Base-by-base conservation (phyloP, 768 basidiomycete genomes). In the Rhodosporidiobolus sp. region DNA sequence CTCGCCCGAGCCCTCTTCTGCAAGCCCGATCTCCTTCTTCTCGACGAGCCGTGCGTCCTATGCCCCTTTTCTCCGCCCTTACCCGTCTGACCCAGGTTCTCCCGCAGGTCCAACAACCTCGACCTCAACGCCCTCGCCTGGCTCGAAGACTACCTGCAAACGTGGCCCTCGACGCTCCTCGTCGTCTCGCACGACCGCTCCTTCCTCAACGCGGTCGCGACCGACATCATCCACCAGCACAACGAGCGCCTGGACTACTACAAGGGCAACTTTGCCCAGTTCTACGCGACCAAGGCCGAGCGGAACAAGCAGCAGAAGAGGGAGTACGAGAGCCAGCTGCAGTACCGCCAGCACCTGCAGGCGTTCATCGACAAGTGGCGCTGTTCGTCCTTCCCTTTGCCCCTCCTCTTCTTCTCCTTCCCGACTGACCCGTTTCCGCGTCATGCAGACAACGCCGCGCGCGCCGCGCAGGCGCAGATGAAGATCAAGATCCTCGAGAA, bases 301-400 rank as follows among this genome's bases (percentile, higher is more conserved):
- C 89, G 96, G 35, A 90, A 93, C 77, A 88, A 88, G 70, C 94
- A 94, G 79, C 83, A 94, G 73, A 80, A 79, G 81, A 87, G 87
- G 82, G 95, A 98, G 81, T 99, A 98, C 81, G 95, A 98, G 46
- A 85, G 92, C 0, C 96, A 99, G 82, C 88, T 96, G 86, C 89
- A 90, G 17, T 98, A 98, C 80, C 86, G 96, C 66, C 90, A 90
- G 78, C 92, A 96, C 83, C 83, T 98, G 43, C 95, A 98, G 80
- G 94, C 95, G 0, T 99, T 96, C 83, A 97, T 99, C 77, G 96
- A 98, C 78, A 86, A 93, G 64, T 99, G 96, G 96, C 85, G 95
- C 77, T 97, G 97, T 86, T 81, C 70, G 81, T 71, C 35, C 46
- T 26, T 50, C 69, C 59, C 57, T 26, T 61, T 43, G n/a, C n/a